phyloP scores from a whole-genome alignment of 805 yeast species.

The Candida wancherniae region DNA sequence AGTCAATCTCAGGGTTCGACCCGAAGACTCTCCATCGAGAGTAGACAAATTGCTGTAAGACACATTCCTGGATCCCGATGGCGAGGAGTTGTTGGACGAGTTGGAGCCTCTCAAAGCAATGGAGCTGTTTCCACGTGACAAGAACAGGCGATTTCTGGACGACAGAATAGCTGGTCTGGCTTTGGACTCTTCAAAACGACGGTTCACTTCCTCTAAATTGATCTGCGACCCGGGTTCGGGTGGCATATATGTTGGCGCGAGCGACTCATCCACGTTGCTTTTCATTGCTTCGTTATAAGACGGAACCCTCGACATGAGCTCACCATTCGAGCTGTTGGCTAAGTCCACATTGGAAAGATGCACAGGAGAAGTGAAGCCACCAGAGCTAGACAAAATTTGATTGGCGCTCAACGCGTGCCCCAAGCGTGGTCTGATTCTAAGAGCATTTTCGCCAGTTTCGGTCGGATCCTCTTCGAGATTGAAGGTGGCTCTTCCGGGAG shows the following conservation, averaged over 20 bases:
- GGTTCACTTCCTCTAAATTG: slow-evolving; percentile 27
- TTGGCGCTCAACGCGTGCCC: slow-evolving; percentile 6
- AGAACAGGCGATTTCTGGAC: slow-evolving; percentile 17
- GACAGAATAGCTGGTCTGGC: slow-evolving; percentile 1
- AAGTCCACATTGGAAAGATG: slow-evolving; percentile 61
- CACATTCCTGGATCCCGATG: slow-evolving; percentile 75
- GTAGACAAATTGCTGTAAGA: slow-evolving; percentile 38
- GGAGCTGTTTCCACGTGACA: slow-evolving; percentile 26
- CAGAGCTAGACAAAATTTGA: slow-evolving; percentile 29
- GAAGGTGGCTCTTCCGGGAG: slow-evolving; percentile 30
- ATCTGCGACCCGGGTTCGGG: slow-evolving; percentile 41
- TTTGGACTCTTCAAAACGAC: slow-evolving; percentile 23
- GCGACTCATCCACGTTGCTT: slow-evolving; percentile 43
- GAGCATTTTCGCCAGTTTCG: slow-evolving; percentile 31
- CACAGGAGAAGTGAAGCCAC: slow-evolving; percentile 46
- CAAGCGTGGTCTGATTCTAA: slow-evolving; percentile 10
- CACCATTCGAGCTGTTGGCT: slow-evolving; percentile 26
- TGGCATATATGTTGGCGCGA: slow-evolving; percentile 71
- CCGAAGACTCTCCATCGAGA: slow-evolving; percentile 3
- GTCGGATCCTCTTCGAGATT: slow-evolving; percentile 28
- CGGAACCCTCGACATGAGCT: slow-evolving; percentile 59
- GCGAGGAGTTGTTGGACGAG: slow-evolving; percentile 35
- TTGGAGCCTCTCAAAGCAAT: slow-evolving; percentile 18
- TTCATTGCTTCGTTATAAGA: slow-evolving; percentile 77
- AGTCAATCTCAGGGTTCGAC: slow-evolving; percentile 3